Evolutionary conservation across 306 rosid genomes (phyloP), one percentile per base, ranked within the genome.

Genomic region (Rosa chinensis): DNA sequence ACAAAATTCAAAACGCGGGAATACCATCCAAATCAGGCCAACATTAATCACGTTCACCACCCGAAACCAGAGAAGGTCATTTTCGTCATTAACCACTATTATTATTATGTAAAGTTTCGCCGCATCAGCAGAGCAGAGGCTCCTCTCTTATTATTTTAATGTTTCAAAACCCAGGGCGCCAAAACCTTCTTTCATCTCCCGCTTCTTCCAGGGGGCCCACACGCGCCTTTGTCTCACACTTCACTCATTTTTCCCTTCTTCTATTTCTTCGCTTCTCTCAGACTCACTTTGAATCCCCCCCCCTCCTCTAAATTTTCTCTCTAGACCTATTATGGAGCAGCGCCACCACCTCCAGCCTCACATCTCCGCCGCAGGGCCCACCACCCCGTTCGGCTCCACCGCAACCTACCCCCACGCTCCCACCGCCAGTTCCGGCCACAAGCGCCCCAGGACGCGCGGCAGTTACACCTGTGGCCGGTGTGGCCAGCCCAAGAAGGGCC

Each of bases 401-500:
- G 64, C 68, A 71, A 28, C 47, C 23, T 66, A 66, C 70, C 12
- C 25, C 70, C 35, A 70, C 5, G 78, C 67, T 0, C 23, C 74
- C 47, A 42, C 79, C 13, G 20, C 76, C 5, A 14, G 44, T 3
- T 80, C 88, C 9, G 89, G 81, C 0, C 61, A 62, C 1, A 96
- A 91, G 82, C 84, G 80, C 2, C 91, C 84, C 23, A 96, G 87
- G 66, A 89, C 84, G 77, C 94, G 99, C 0, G 99, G 99, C 7
- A 87, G 85, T 63, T 96, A 96, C 75, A 91, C 84, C 87, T 96
- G 99, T 25, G 94, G 99, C 52, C 93, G 97, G 0, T 96, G 99
- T 16, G 98, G 98, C 16, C 90, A 79, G 0, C 99, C 99, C 0
- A 93, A 96, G 82, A 93, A 90, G 52, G 99, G 99, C 17, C 98